Base-by-base conservation (phyloP, 2,329 filamentous ascomycete genomes). In the Aureobasidium pullulans region DNA sequence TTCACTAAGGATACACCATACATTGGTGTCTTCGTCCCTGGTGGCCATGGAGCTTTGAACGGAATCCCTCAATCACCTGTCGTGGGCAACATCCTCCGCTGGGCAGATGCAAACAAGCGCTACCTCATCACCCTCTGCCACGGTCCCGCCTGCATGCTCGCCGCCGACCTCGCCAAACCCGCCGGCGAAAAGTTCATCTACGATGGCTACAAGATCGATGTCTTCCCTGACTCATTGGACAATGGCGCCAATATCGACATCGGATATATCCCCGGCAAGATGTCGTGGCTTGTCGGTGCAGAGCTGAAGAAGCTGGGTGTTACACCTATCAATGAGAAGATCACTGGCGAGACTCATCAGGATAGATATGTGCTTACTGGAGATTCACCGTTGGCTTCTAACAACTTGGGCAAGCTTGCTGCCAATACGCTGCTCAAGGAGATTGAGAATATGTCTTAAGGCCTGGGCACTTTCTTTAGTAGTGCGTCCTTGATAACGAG, bases 231-330 rank as follows among this genome's bases (percentile, higher is more conserved):
- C 10, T 53, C 49, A 6, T 13, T 53, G 37, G 49, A 53, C 10
- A 19, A 11, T 43, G 49, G 49, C 2, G 49, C 49, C 3, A 53
- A 53, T 9, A 53, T 53, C 15, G 49, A 53, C 10, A 53, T 53
- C 3, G 49, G 49, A 31, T 53, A 53, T 19, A 53, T 53, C 10
- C 49, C 49, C 9, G 49, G 49, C 49, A 53, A 53, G 49, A 53
- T 53, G 49, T 9, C 13, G 3, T 53, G 49, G 49, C 32, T 53
- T 36, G 49, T 53, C 6, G 49, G 36, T 1, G 37, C 42, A n/a
- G 37, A 53, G 37, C n/a, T 53, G 49, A 32, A 29, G 28, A 53
- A 42, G 9, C 37, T 53, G 13, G 37, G 37, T 4, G 49, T 53
- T 4, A 16, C 19, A 2, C 13, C n/a, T 15, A 42, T 53, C 15